Base-by-base conservation (phyloP, 179 eudicot genomes). In the Actinidia arguta region DNA sequence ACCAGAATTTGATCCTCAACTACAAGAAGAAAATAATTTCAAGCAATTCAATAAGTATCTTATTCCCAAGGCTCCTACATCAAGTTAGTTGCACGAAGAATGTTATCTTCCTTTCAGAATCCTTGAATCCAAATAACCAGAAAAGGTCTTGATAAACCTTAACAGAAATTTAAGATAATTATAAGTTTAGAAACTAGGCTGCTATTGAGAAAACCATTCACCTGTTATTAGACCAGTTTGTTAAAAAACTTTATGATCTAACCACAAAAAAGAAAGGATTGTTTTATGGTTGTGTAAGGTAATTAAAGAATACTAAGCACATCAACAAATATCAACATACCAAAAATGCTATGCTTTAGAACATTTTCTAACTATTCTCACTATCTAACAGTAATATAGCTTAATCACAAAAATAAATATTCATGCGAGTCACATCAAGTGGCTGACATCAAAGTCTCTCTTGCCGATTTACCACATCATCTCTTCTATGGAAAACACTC, bases 151-250 rank as follows among this genome's bases (percentile, higher is more conserved):
- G n/a, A 36, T 67, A 67, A 16, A 46, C 71, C 31, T 36, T 67
- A 67, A 18, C 25, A 22, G 14, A 48, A 69, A 42, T 69, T n/a
- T 42, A 20, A 5, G 8, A 50, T 4, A 7, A 20, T 42, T 1
- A 20, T 39, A 69, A 17, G 48, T 42, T 39, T 9, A 44, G 73
- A 69, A n/a, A 69, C 42, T 69, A 69, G 73, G 73, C 73, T 42
- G 18, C 39, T 69, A 42, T 39, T 42, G 14, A 8, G 51, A 69
- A 68, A 69, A 42, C 73, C 6, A 69, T 69, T 44, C n/a, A 6
- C 46, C 36, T 46, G 16, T 67, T 16, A 67, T 39, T 20, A 67
- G 47, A 67, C 31, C 51, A 69, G 51, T 17, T 44, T 8, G 16
- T 69, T 69, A 42, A 18, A 4, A 22, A 69, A 42, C 51, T 69